Conservation (phyloP, 1,284 basidiomycete genomes). For the Singerocomus inundabilis region DNA sequence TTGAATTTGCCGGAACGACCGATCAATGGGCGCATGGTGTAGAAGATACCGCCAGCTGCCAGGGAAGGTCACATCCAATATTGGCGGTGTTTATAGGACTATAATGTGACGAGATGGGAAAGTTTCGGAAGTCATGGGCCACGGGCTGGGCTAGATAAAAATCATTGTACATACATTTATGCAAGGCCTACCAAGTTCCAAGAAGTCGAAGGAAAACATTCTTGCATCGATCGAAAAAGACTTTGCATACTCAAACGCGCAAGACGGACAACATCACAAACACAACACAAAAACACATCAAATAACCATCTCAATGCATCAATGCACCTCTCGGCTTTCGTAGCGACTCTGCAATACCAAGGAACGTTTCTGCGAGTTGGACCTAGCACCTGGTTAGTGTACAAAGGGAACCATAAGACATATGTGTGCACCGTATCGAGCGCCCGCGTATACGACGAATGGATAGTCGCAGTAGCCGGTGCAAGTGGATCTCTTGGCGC, state of each 20-base stretch:
- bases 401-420: background rate
- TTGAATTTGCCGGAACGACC: background rate
- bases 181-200: no score
- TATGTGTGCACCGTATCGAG: conserved; percentile 48
- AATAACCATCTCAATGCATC: conserved; percentile 29
- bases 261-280: background rate
- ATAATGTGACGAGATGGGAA: no score
- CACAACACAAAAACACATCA: background rate
- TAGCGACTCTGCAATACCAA: conserved; percentile 60
- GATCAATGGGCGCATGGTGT: background rate
- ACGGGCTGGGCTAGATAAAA: no score
- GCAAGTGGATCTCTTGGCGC: conserved; percentile 47
- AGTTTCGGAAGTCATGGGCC: no score
- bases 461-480: conserved; percentile 36
- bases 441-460: conserved; percentile 52
- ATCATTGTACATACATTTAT: no score
- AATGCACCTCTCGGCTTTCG: conserved; percentile 53
- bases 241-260: background rate
- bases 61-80: no score
- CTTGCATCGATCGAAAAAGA: background rate
- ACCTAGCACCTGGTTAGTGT: conserved; percentile 35
- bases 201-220: no score
- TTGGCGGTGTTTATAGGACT: no score
- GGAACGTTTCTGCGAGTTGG: conserved; percentile 57
- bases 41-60: background rate